Percentiles rank a stretch among this genome's conserved stretches.
phyloP scores from a whole-genome alignment of 805 yeast species.

The Monosporozyma servazzii region DNA sequence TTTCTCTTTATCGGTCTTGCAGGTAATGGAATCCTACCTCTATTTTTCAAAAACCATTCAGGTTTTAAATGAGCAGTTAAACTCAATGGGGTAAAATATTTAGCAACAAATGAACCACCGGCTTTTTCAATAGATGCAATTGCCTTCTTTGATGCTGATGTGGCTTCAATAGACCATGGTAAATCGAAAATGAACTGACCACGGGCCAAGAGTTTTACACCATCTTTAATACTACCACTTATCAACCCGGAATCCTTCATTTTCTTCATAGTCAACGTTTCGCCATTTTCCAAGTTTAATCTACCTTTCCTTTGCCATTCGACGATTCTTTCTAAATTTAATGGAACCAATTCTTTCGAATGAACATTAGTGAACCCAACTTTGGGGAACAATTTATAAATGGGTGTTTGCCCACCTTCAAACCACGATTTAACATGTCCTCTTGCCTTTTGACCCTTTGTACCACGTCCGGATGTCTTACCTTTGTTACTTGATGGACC shows the following conservation, averaged over 20 bases:
- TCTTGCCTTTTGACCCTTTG: slow-evolving; percentile 97
- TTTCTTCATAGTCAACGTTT: slow-evolving; percentile 60
- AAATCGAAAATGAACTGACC: slow-evolving; percentile 44
- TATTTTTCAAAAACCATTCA: slow-evolving; percentile 51
- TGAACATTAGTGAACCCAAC: slow-evolving; percentile 71
- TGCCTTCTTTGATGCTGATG: slow-evolving; percentile 69
- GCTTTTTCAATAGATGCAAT: slow-evolving; percentile 59
- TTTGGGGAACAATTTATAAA: slow-evolving; percentile 75
- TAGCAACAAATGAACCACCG: slow-evolving; percentile 69
- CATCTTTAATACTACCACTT: slow-evolving; percentile 63
- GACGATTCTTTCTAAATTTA: slow-evolving; percentile 64
- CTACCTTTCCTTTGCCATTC: slow-evolving; percentile 62
- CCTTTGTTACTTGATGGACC: slow-evolving; percentile 92
- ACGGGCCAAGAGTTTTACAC: slow-evolving; percentile 71
- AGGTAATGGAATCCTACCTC: slow-evolving; percentile 72
- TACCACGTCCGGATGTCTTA: slow-evolving; percentile 95
- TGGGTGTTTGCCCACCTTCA: slow-evolving; percentile 98
- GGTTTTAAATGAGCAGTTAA: slow-evolving; percentile 74
- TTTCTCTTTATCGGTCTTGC: slow-evolving; percentile 82
- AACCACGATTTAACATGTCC: slow-evolving; percentile 85
- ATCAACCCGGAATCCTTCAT: slow-evolving; percentile 70
- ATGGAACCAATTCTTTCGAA: slow-evolving; percentile 41
- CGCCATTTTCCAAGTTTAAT: slow-evolving; percentile 48
- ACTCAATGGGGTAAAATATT: slow-evolving; percentile 58
- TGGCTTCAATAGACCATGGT: slow-evolving; percentile 71